Base-by-base conservation (phyloP, 495 filamentous ascomycete genomes). In the Aspergillus campestris region DNA sequence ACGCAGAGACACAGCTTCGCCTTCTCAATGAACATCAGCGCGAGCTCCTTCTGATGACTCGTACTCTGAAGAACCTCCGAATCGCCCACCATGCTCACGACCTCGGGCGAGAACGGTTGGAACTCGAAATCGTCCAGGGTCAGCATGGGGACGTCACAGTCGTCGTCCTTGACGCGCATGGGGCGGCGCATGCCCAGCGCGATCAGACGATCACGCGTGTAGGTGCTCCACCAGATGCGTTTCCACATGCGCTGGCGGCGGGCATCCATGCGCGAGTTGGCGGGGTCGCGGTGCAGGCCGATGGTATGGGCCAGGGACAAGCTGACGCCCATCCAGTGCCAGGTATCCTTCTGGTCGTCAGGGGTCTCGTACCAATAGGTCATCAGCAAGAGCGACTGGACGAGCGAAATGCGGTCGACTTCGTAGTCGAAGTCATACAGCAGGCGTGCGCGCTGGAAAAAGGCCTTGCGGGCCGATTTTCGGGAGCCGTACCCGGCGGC, bases 151-250 rank as follows among this genome's bases (percentile, higher is more conserved):
- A 94, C 89, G 53, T 94, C 84, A 58, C 82, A 92, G 60, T 94
- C 87, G 50, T 89, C 84, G 50, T 84, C 81, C 72, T 94, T 92
- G 62, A 95, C 87, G 34, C 88, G 73, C 48, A 87, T 90, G 8
- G 88, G 89, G 47, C 89, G 78, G 41, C 89, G 78, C 88, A 94
- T 94, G 31, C 89, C 89, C 13, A 95, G 62, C 5, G 89, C 89
- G 47, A 95, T 84, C 31, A 94, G 65, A 34, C 87, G 84, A 64
- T 95, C 89, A 34, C 88, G 80, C 74, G 91, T 92, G 54, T 90
- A 92, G 45, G 84, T 89, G 38, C 85, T 89, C 89, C 89, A 95
- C 89, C 89, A 95, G 44, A 95, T 87, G 30, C 87, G 72, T 62
- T 89, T 94, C 86, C 87, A 91, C 50, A 94, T 69, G 48, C 78